Conservation (phyloP, 2,329 filamentous ascomycete species). For the Teratosphaeria zuluensis region DNA sequence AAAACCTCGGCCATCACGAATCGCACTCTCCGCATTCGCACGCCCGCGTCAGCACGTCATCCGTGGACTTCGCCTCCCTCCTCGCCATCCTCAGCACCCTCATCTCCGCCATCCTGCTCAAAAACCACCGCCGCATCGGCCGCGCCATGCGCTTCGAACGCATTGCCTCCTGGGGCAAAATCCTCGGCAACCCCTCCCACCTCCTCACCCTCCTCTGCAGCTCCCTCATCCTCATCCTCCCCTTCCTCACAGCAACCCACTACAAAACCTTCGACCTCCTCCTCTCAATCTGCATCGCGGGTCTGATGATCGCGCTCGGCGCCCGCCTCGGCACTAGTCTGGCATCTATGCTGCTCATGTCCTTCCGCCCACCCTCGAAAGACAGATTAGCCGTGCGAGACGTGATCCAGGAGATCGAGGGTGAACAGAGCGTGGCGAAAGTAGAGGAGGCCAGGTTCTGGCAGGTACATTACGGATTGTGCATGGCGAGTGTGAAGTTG, state of each 20-base stretch:
- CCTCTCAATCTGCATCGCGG: conserved; percentile 70
- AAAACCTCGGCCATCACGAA: conserved; percentile 59
- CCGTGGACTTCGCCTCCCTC: conserved; percentile 70
- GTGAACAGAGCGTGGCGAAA: conserved; percentile 62
- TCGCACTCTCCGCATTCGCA: conserved; percentile 51
- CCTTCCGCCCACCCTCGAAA: conserved; percentile 48
- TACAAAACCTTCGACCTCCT: conserved; percentile 76
- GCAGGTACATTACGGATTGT: conserved; percentile 96
- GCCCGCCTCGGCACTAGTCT: conserved; percentile 74
- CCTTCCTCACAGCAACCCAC: conserved; percentile 69
- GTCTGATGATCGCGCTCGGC: conserved; percentile 82
- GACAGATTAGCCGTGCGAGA: conserved; percentile 46
- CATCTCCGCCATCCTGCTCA: conserved; percentile 74
- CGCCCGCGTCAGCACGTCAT: conserved; percentile 60
- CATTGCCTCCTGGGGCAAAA: conserved; percentile 68
- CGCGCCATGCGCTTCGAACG: conserved; percentile 82
- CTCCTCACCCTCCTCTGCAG: conserved; percentile 88
- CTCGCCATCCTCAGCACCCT: conserved; percentile 75
- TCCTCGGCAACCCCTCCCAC: conserved; percentile 92
- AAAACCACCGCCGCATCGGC: conserved; percentile 86
- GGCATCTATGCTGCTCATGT: conserved; percentile 93
- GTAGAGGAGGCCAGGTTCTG: conserved; percentile 93
- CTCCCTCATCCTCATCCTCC: conserved; percentile 66
- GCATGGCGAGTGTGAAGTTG: conserved; percentile 88
- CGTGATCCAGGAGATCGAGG: conserved; percentile 76